A percentile compares a stretch with the other conserved stretches of the same genome.
These are phyloP conservation scores for Camellia granthamiana DNA, from an alignment of 148 eudicot genomes.

Conservation along the genomic window DNA sequence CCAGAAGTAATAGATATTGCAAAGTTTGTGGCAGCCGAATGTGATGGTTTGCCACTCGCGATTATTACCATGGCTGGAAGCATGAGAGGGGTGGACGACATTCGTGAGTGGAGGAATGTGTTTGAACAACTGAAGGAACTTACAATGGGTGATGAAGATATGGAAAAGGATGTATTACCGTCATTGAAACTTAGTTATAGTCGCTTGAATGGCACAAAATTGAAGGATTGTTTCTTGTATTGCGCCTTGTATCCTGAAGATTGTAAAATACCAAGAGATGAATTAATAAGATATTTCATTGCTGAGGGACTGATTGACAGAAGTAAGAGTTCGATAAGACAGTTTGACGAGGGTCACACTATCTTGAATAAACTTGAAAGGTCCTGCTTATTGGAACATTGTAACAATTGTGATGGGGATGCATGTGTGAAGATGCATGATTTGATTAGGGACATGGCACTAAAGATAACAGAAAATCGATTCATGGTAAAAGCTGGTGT, in stretches of 20 bases:
- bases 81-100: constrained; percentile 15
- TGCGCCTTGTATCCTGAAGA: constrained; percentile 32
- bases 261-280: neutral
- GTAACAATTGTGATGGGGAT: neutral
- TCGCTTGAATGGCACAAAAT: constrained; percentile 10
- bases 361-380: constrained; percentile 28
- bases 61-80: constrained; percentile 12
- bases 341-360: constrained; percentile 20
- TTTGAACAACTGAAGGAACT: constrained; percentile 6
- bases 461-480: neutral
- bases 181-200: constrained; percentile 21
- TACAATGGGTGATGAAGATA: neutral
- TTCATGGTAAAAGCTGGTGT: constrained; percentile 17
- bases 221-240: constrained; percentile 22
- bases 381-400: constrained; percentile 9
- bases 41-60: constrained; percentile 14
- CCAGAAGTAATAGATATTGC: neutral
- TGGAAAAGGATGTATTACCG: constrained; percentile 18
- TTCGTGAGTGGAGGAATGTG: constrained; percentile 13
- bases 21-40: neutral
- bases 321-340: neutral
- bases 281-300: constrained; percentile 22
- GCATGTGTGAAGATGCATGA: constrained; percentile 14
- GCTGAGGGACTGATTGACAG: constrained; percentile 28
- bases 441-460: constrained; percentile 13